These are phyloP conservation scores for Podochytrium sp. DNA, from an alignment of 192 early-diverging fungal genomes.

Conservation along the genomic window DNA sequence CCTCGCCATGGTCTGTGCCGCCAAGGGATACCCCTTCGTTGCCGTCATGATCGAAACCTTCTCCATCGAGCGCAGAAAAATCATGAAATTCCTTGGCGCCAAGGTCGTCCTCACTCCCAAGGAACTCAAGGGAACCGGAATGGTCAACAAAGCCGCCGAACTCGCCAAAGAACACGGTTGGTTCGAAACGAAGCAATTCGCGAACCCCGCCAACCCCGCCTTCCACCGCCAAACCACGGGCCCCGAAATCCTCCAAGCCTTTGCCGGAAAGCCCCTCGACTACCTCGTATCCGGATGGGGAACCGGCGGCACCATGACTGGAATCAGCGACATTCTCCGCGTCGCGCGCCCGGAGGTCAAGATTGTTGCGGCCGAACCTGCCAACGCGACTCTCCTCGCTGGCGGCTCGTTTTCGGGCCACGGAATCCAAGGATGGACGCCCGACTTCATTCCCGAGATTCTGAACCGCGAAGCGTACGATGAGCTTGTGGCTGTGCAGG, in stretches of 20 bases:
- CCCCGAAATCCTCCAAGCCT: constrained; percentile 42
- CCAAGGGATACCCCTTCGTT: constrained; percentile 50
- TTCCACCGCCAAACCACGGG: constrained; percentile 46
- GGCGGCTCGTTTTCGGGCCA: constrained; percentile 30
- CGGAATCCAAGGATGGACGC: constrained; percentile 43
- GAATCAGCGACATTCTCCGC: constrained; percentile 21
- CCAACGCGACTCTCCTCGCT: constrained; percentile 26
- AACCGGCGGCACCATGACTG: constrained; percentile 36
- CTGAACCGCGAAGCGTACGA: constrained; percentile 36
- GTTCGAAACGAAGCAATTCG: constrained; percentile 43
- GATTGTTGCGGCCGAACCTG: constrained; percentile 40
- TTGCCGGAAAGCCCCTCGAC: constrained; percentile 31
- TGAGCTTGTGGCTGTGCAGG: constrained; percentile 21
- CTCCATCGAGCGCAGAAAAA: constrained; percentile 45
- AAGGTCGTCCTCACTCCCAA: constrained; percentile 49
- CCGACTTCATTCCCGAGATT: constrained; percentile 40
- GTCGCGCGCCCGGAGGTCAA: constrained; percentile 33
- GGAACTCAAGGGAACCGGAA: constrained; percentile 42
- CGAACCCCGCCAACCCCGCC: constrained; percentile 46
- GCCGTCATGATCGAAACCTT: constrained; percentile 49
- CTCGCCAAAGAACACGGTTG: constrained; percentile 42
- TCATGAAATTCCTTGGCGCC: constrained; percentile 53
- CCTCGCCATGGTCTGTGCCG: constrained; percentile 46
- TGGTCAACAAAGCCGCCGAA: constrained; percentile 46
- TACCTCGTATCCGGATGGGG: constrained; percentile 44